Base-by-base conservation (phyloP, 768 basidiomycete species). In the Lentinus tigrinus region DNA sequence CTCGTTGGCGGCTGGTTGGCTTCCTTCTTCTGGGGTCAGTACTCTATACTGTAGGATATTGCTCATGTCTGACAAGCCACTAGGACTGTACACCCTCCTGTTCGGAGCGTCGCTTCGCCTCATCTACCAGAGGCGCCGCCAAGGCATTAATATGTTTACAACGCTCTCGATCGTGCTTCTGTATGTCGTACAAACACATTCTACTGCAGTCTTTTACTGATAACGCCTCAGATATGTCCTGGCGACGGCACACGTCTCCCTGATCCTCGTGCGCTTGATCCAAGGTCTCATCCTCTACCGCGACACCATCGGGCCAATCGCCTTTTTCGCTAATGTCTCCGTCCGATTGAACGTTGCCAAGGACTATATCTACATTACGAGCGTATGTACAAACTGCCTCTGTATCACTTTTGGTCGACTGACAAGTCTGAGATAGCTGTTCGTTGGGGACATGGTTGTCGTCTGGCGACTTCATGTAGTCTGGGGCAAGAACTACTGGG, bases 361-460 rank as follows among this genome's bases (percentile, higher is more conserved):
- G 34, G 60, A 62, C 47, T 39, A 53, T 13, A 37, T 62, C 7
- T 62, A 62, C 47, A 58, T 62, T 13, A 57, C 56, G 23, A 58
- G 28, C 39, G 60, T 62, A 54, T 13, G 56, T 52, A 6, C 13
- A 14, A 39, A 8, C 13, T 19, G 4, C 8, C 13, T 11, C 26
- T 38, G n/a, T 3, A 3, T 17, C 19, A 3, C 10, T 21, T 1
- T 2, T 10, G 16, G 28, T 38, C 14, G 19, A 23, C 10, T 23
- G 9, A 49, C n/a, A 17, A 11, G 8, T 23, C 26, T n/a, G 24
- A 27, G 3, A 17, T 43, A 60, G 58, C 24, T 60, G 19, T 13
- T 39, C n/a, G 36, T 55, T 11, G 58, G 58, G 3, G 58, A 60
- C 34, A 16, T 31, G 36, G 46, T 60, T 21, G 21, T 60, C 26